phyloP scores from a whole-genome alignment of 2,329 filamentous ascomycete genomes.

The Epichloe sibirici region DNA sequence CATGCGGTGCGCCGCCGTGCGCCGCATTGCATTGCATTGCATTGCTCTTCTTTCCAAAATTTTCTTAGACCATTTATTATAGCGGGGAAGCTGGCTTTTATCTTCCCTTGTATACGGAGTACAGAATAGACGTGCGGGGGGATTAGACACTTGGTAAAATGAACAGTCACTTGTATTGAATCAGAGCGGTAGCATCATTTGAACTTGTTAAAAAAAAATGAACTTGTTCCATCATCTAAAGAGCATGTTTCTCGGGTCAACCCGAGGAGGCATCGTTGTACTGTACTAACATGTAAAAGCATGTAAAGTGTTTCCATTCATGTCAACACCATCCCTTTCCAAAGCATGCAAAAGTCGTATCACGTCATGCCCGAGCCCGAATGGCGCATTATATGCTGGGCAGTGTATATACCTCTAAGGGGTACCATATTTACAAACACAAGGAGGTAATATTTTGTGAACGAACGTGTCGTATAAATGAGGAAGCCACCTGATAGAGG shows the following conservation, averaged over 20 bases:
- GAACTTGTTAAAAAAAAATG: not conserved
- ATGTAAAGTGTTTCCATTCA: not conserved
- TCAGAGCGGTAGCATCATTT: not conserved
- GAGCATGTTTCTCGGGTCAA: not conserved
- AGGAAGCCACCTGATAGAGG: too few relatives aligned
- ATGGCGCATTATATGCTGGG: not conserved
- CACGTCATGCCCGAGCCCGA: not conserved
- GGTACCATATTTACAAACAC: not conserved
- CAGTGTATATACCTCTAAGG: not conserved
- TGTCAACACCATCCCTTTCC: not conserved
- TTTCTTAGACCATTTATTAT: too few relatives aligned
- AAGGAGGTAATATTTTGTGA: not conserved
- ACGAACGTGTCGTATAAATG: not conserved
- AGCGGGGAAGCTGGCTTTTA: too few relatives aligned
- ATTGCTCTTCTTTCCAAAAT: too few relatives aligned
- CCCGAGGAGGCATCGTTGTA: not conserved
- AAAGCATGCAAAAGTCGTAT: not conserved
- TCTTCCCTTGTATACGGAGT: too few relatives aligned
- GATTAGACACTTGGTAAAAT: too few relatives aligned
- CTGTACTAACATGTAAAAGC: not conserved
- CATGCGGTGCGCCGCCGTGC: not conserved
- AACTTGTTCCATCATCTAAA: not conserved
- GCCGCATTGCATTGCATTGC: too few relatives aligned
- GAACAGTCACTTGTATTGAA: too few relatives aligned
- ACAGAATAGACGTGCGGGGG: too few relatives aligned